Conservation (phyloP, 345 rosid genomes). For the Brassica nigra region DNA sequence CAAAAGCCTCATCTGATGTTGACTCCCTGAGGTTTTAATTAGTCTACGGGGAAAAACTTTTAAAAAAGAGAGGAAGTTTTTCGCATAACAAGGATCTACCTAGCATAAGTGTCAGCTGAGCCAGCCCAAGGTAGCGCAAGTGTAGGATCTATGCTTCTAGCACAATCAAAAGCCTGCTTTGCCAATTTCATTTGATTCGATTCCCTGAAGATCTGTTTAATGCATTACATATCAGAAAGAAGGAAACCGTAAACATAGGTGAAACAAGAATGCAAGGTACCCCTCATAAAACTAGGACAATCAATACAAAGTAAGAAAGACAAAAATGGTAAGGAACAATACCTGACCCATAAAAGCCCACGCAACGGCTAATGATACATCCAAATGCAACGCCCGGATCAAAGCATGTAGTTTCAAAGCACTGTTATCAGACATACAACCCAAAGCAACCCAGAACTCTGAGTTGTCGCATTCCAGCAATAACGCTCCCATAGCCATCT, state of each 20-base stretch:
- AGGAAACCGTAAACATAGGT: conserved; percentile 1
- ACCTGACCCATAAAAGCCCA: conserved; percentile 98
- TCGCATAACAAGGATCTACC: conserved; percentile 49
- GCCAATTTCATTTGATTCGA: conserved; percentile 66
- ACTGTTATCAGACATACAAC: conserved; percentile 65
- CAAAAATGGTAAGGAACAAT: conserved; percentile 12
- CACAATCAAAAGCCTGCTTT: conserved; percentile 86
- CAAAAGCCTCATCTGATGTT: conserved; percentile 73
- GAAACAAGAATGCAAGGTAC: conserved; percentile 6
- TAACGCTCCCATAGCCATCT: conserved; percentile 89
- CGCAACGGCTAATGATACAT: conserved; percentile 77
- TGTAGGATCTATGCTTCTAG: conserved; percentile 96
- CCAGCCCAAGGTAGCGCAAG: conserved; percentile 98
- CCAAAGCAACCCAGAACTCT: conserved; percentile 87
- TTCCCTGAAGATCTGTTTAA: conserved; percentile 74
- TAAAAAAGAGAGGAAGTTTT: not conserved
- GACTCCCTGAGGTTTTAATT: conserved; percentile 56
- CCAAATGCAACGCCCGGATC: conserved; percentile 88
- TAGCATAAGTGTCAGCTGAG: conserved; percentile 69
- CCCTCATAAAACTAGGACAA: not conserved
- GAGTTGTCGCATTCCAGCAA: conserved; percentile 76
- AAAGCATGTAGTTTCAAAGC: conserved; percentile 86
- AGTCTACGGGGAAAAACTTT: not conserved
- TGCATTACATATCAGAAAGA: conserved; percentile 8
- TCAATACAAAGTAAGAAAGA: conserved; percentile 4